Conservation (phyloP, 73 alveolate species). For the Paramecium tetraurelia region DNA sequence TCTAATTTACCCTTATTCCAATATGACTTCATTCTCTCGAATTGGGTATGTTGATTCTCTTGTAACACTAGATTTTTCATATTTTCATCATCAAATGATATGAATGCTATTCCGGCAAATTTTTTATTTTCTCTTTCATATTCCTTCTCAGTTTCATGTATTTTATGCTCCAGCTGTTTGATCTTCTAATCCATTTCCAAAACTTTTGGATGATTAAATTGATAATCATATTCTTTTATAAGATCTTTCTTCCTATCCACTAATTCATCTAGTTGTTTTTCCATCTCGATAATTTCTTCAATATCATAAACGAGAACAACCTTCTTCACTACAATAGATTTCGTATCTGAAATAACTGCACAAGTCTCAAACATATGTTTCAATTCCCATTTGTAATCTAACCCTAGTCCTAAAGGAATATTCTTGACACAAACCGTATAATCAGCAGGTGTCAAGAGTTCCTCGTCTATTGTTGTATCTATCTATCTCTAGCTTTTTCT, state of each 20-base stretch:
- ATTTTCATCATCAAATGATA: constrained; percentile 38
- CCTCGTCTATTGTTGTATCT: constrained; percentile 42
- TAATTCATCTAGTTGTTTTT: constrained; percentile 12
- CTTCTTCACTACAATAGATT: background rate
- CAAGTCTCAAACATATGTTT: constrained; percentile 7
- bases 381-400: constrained; percentile 47
- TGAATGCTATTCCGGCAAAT: constrained; percentile 57
- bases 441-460: constrained; percentile 50
- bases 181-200: background rate
- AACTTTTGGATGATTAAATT: background rate
- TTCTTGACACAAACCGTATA: constrained; percentile 55
- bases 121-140: background rate
- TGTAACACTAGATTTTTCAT: constrained; percentile 16
- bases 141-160: background rate
- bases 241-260: constrained; percentile 31
- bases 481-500: constrained; percentile 49
- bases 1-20: constrained; percentile 42
- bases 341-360: background rate
- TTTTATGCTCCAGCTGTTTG: constrained; percentile 16
- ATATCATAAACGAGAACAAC: constrained; percentile 47
- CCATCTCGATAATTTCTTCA: background rate
- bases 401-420: constrained; percentile 14
- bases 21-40: constrained; percentile 30
- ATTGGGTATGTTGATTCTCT: constrained; percentile 31
- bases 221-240: background rate